Evolutionary conservation across 2,329 filamentous ascomycete genomes (phyloP).

Genomic region (Penicillium sp.): DNA sequence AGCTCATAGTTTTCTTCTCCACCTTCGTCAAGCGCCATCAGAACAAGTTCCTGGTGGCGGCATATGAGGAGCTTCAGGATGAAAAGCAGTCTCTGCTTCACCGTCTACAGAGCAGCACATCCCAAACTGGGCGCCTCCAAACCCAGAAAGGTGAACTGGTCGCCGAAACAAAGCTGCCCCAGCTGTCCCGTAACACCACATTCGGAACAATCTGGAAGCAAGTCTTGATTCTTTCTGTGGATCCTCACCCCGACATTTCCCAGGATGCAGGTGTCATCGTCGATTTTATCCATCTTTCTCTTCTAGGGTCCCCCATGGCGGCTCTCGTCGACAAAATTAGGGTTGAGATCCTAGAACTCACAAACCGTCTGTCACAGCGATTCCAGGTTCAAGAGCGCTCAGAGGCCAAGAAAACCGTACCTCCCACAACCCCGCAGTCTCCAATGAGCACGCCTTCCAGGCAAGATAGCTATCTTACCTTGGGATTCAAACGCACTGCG

Average conservation of each 20-base stretch:
- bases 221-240: conserved; percentile 80
- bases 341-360: conserved; percentile 53
- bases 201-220: conserved; percentile 95
- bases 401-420: conserved; percentile 32
- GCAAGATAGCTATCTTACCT: conserved; percentile 57
- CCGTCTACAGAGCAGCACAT: conserved; percentile 42
- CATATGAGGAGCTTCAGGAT: conserved; percentile 83
- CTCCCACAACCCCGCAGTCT: conserved; percentile 46
- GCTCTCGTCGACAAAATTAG: conserved; percentile 65
- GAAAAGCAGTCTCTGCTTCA: conserved; percentile 66
- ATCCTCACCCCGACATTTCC: conserved; percentile 90
- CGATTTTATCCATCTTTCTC: conserved; percentile 73
- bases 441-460: conserved; percentile 45
- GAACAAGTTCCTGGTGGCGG: conserved; percentile 84
- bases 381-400: conserved; percentile 35
- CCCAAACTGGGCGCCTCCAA: conserved; percentile 18
- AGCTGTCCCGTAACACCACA: conserved; percentile 74
- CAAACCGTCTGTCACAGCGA: conserved; percentile 33
- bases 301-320: conserved; percentile 73
- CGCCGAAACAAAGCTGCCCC: conserved; percentile 27
- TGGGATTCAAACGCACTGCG: conserved; percentile 57
- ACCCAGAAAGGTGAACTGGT: conserved; percentile 19
- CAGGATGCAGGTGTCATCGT: conserved; percentile 77
- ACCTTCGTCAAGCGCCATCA: conserved; percentile 86
- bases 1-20: conserved; percentile 88